Conservation (phyloP, 768 basidiomycete species). For the Dictyophora rubrovolvata region DNA sequence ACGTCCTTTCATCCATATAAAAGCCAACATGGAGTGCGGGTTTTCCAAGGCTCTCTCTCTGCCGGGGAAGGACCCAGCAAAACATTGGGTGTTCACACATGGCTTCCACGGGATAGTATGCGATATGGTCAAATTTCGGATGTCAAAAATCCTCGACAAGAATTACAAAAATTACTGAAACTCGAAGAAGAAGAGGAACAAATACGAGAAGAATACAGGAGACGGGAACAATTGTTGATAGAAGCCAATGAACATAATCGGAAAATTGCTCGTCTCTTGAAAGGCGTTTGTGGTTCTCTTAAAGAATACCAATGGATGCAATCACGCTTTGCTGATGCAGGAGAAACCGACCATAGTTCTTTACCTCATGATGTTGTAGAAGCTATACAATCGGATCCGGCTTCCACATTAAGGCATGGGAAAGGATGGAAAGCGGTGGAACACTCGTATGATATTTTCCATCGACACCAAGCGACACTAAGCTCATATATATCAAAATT, state of each 20-base stretch:
- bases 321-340: constrained; percentile 35
- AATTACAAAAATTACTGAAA: constrained; percentile 31
- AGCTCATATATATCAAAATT: constrained; percentile 14
- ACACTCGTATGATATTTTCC: constrained; percentile 56
- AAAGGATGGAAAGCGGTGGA: constrained; percentile 67
- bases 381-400: constrained; percentile 67
- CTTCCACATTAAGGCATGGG: constrained; percentile 51
- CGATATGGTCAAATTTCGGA: not conserved
- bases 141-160: constrained; percentile 17
- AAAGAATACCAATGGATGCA: constrained; percentile 59
- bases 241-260: constrained; percentile 52
- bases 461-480: constrained; percentile 43
- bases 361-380: constrained; percentile 62
- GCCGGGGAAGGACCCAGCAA: not conserved
- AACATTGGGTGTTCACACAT: not conserved
- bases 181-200: constrained; percentile 45
- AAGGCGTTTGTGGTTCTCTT: constrained; percentile 50
- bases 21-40: not conserved
- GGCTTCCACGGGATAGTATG: not conserved
- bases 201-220: constrained; percentile 46
- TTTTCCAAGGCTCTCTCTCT: not conserved
- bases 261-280: constrained; percentile 56
- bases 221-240: constrained; percentile 28
- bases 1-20: not conserved
- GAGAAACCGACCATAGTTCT: constrained; percentile 36